A percentile compares a stretch with the other conserved stretches of the same genome.
Evolutionary conservation across 179 eudicot species (phyloP).

Genomic region (Kewa caespitosa): DNA sequence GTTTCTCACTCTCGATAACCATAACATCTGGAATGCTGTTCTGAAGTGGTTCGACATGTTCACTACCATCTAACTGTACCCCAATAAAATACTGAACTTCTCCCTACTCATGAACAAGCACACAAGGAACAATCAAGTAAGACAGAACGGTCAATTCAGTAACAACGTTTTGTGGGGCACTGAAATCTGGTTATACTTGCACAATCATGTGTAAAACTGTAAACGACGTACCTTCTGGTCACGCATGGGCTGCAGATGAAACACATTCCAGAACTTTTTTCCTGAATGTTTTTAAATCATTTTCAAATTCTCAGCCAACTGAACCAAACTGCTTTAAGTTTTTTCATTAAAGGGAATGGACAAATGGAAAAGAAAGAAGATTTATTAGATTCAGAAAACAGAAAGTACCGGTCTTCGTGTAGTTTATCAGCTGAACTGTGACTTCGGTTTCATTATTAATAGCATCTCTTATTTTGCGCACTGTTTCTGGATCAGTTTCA

Average conservation of each 20-base stretch:
- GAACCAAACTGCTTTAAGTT: background rate
- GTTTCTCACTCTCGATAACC: slow-evolving; percentile 64
- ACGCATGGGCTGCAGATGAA: slow-evolving; percentile 99
- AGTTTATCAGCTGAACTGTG: slow-evolving; percentile 96
- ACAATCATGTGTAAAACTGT: background rate
- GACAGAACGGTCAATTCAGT: background rate
- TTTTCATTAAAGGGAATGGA: background rate
- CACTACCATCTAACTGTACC: slow-evolving; percentile 93
- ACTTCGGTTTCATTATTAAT: slow-evolving; percentile 80
- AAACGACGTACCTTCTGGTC: slow-evolving; percentile 75
- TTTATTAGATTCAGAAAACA: slow-evolving; percentile 10
- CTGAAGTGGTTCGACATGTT: slow-evolving; percentile 92
- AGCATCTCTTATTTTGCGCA: slow-evolving; percentile 83
- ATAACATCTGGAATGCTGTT: slow-evolving; percentile 74
- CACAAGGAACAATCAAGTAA: slow-evolving; percentile 1
- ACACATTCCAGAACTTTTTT: slow-evolving; percentile 97
- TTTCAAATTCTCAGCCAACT: background rate
- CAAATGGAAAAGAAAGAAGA: background rate
- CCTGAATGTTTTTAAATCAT: slow-evolving; percentile 40
- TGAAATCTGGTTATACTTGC: background rate
- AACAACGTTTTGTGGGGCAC: background rate
- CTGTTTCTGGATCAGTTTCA: slow-evolving; percentile 94
- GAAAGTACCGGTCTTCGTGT: slow-evolving; percentile 79
- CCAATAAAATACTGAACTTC: slow-evolving; percentile 97
- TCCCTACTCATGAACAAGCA: slow-evolving; percentile 54